These are phyloP conservation scores for Mycena sanguinolenta DNA, from an alignment of 768 basidiomycete genomes.

Conservation along the genomic window DNA sequence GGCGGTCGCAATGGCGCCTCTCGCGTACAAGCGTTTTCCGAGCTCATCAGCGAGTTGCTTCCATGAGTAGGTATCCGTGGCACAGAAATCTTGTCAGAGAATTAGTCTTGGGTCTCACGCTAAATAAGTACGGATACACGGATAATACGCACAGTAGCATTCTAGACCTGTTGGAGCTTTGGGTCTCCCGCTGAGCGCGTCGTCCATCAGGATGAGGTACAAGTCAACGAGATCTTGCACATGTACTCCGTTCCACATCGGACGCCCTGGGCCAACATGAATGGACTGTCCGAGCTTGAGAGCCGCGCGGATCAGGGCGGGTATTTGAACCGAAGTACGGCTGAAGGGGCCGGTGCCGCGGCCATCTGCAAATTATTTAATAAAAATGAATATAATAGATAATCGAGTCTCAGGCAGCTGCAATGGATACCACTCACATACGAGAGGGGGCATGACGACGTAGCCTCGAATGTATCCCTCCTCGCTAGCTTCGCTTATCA, in stretches of 20 bases:
- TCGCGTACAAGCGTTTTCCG: constrained; percentile 29
- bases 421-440: constrained; percentile 19
- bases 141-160: constrained; percentile 31
- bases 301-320: constrained; percentile 36
- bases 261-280: constrained; percentile 32
- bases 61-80: constrained; percentile 36
- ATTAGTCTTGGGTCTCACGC: background rate
- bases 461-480: constrained; percentile 34
- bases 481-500: constrained; percentile 32
- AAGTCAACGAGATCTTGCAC: constrained; percentile 38
- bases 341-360: constrained; percentile 36
- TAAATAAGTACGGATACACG: background rate
- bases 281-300: constrained; percentile 28
- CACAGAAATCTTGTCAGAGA: constrained; percentile 22
- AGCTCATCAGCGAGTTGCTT: constrained; percentile 29
- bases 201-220: constrained; percentile 47
- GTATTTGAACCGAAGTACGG: constrained; percentile 38
- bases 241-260: constrained; percentile 38
- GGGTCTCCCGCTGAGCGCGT: constrained; percentile 32
- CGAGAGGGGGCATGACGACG: constrained; percentile 36
- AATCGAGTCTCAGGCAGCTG: background rate
- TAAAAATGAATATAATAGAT: background rate
- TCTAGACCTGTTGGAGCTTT: constrained; percentile 34
- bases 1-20: constrained; percentile 28
- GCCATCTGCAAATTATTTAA: constrained; percentile 23